Evolutionary conservation across 1,284 basidiomycete species (phyloP).

Genomic region (Cerioporus squamosus): DNA sequence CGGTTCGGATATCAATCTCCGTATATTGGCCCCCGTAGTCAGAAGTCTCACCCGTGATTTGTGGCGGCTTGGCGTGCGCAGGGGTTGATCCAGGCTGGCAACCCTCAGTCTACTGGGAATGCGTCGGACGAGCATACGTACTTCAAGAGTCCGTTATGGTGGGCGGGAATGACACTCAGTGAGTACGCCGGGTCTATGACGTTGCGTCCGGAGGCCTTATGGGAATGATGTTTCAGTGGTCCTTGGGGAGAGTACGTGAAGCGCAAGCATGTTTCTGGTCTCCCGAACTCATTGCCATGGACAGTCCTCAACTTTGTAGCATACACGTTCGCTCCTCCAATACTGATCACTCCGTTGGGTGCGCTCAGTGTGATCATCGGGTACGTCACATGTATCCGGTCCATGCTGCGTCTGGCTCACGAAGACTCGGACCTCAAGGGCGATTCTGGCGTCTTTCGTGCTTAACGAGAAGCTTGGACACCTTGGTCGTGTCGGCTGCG

Average conservation of each 20-base stretch:
- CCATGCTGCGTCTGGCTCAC: neutral
- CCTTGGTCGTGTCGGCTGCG: constrained; percentile 91
- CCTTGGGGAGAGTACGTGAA: constrained; percentile 78
- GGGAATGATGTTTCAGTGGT: constrained; percentile 61
- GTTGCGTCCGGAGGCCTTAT: neutral
- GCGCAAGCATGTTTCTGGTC: neutral
- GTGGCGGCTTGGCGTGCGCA: constrained; percentile 33
- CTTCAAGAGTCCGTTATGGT: constrained; percentile 95
- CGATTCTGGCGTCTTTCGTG: constrained; percentile 91
- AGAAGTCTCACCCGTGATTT: too few species aligned
- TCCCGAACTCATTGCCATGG: neutral
- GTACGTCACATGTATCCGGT: constrained; percentile 44
- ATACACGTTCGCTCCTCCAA: constrained; percentile 97
- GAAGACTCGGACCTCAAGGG: constrained; percentile 61
- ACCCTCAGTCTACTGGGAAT: constrained; percentile 50
- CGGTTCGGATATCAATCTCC: constrained; percentile 17
- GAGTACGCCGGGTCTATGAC: constrained; percentile 41
- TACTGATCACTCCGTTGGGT: constrained; percentile 95
- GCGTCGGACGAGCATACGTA: constrained; percentile 86
- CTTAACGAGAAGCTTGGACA: constrained; percentile 94
- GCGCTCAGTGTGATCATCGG: constrained; percentile 96
- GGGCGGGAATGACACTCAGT: constrained; percentile 95
- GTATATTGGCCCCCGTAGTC: too few species aligned
- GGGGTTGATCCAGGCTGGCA: constrained; percentile 83
- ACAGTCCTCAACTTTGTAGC: constrained; percentile 98